These are phyloP conservation scores for Populus trichocarpa DNA, from an alignment of 441 rosid species.

Conservation along the genomic window DNA sequence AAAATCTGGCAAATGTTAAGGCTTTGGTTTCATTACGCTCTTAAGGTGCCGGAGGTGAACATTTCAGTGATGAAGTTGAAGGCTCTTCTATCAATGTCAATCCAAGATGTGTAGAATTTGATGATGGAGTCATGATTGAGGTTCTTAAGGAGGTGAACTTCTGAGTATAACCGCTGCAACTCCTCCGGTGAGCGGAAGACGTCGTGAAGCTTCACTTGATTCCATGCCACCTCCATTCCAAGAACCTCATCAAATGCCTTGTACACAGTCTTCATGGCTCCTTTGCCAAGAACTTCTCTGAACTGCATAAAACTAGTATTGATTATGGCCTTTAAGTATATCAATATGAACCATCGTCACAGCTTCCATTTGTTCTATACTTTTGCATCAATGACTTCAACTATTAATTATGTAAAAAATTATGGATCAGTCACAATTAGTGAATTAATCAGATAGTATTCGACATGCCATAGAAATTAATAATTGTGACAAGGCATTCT, in stretches of 20 bases:
- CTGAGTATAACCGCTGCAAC: conserved; percentile 60
- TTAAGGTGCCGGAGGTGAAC: conserved; percentile 70
- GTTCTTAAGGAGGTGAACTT: conserved; percentile 66
- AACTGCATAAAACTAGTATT: conserved; percentile 40
- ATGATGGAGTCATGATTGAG: conserved; percentile 60
- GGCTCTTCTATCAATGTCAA: conserved; percentile 47
- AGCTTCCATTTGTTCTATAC: not conserved
- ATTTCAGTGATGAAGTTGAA: conserved; percentile 82
- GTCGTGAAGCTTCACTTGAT: conserved; percentile 53
- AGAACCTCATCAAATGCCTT: conserved; percentile 68
- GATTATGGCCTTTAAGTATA: not conserved
- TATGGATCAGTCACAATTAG: not conserved
- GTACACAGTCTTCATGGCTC: conserved; percentile 87
- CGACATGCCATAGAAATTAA: not conserved
- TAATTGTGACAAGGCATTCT: not conserved
- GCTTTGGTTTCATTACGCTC: conserved; percentile 32
- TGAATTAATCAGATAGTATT: not conserved
- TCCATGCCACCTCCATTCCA: conserved; percentile 90
- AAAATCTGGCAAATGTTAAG: not conserved
- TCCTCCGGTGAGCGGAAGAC: conserved; percentile 55
- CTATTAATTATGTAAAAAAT: too few relatives aligned
- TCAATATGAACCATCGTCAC: not conserved
- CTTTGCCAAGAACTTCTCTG: conserved; percentile 68
- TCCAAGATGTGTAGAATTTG: conserved; percentile 64
- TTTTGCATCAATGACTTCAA: not conserved